phyloP scores from a whole-genome alignment of 176 grass and related monocot genomes.

The Luzula sylvatica region DNA sequence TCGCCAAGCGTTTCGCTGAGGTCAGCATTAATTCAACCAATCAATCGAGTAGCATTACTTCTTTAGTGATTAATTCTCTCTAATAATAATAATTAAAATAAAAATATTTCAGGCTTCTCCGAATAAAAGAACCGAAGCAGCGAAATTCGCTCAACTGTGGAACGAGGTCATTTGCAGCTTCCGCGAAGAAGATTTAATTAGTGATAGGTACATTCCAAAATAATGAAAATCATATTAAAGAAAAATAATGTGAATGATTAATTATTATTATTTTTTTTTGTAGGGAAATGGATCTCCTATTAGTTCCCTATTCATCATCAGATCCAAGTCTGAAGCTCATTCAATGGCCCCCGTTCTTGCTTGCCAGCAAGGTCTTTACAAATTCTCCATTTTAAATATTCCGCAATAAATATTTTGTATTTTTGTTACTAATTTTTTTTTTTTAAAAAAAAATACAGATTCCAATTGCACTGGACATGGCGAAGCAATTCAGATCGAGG shows the following conservation, averaged over 20 bases:
- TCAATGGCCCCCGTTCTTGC: slow-evolving; percentile 95
- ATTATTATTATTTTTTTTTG: slow-evolving; percentile 15
- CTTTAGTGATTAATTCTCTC: slow-evolving; percentile 12
- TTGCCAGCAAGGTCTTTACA: slow-evolving; percentile 87
- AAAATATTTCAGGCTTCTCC: slow-evolving; percentile 52
- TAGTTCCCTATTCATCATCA: slow-evolving; percentile 95
- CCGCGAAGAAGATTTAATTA: slow-evolving; percentile 94
- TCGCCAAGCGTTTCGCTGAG: slow-evolving; percentile 86
- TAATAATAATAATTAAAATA: slow-evolving; percentile 5
- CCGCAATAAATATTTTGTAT: neutral
- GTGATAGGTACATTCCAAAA: slow-evolving; percentile 43
- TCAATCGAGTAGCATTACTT: neutral
- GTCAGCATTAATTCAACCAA: slow-evolving; percentile 26
- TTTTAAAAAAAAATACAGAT: slow-evolving; percentile 48
- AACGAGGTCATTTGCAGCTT: slow-evolving; percentile 95
- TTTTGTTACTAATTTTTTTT: slow-evolving; percentile 13
- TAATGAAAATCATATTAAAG: neutral
- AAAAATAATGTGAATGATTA: too few species aligned
- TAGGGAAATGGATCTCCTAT: slow-evolving; percentile 91
- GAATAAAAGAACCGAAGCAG: slow-evolving; percentile 97
- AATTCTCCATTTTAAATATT: slow-evolving; percentile 2
- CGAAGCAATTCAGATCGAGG: slow-evolving; percentile 71
- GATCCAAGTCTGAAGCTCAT: slow-evolving; percentile 86
- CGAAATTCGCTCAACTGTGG: slow-evolving; percentile 98
- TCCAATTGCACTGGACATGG: slow-evolving; percentile 95